These are phyloP conservation scores for Pyricularia pennisetigena DNA, from an alignment of 2,329 filamentous ascomycete genomes.

Conservation along the genomic window DNA sequence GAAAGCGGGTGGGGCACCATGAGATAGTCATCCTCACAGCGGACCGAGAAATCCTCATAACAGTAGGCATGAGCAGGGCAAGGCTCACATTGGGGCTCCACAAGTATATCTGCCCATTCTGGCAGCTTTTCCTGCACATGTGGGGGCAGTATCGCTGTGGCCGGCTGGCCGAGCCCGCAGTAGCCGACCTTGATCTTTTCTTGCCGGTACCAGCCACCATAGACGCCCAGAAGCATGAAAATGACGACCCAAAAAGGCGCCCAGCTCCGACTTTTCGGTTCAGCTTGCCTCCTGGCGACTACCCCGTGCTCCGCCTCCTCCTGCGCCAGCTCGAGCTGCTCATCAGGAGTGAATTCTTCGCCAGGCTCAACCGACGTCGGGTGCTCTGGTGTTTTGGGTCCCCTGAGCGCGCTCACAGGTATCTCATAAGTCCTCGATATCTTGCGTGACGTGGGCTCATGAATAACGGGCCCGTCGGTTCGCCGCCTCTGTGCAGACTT, in stretches of 20 bases:
- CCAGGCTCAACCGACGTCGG: constrained; percentile 47
- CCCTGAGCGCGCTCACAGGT: constrained; percentile 31
- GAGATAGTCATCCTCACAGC: constrained; percentile 82
- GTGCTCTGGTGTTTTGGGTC: constrained; percentile 21
- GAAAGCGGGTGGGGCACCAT: constrained; percentile 77
- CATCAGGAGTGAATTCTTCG: constrained; percentile 92
- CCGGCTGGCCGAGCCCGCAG: constrained; percentile 70
- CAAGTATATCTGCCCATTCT: constrained; percentile 57
- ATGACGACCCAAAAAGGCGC: constrained; percentile 64
- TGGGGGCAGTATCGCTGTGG: constrained; percentile 35
- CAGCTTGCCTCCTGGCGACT: constrained; percentile 27
- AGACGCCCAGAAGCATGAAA: constrained; percentile 58
- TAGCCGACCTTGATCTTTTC: constrained; percentile 97
- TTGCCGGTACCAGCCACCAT: constrained; percentile 78
- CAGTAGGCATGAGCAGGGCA: constrained; percentile 90
- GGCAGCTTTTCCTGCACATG: constrained; percentile 44
- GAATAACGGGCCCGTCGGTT: constrained; percentile 32
- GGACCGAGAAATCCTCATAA: constrained; percentile 64
- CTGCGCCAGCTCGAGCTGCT: constrained; percentile 68
- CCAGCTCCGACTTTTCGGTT: constrained; percentile 33
- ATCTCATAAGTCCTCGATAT: constrained; percentile 50
- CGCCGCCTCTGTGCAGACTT: constrained; percentile 12
- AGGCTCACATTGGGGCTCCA: constrained; percentile 76
- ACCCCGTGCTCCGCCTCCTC: constrained; percentile 47
- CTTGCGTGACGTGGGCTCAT: constrained; percentile 41